phyloP scores from a whole-genome alignment of 345 rosid species.

The Rhodomyrtus tomentosa region DNA sequence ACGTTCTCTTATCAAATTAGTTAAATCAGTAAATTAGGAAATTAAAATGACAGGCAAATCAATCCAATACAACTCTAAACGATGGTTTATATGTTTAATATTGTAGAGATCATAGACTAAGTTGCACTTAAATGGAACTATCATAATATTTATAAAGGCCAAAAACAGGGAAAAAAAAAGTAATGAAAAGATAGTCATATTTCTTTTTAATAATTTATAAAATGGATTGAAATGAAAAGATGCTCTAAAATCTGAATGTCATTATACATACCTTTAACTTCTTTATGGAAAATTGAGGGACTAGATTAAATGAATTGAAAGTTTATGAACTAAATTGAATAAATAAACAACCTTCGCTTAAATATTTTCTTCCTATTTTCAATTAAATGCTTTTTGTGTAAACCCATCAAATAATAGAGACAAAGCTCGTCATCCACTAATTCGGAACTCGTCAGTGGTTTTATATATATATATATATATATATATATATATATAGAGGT shows the following conservation, averaged over 20 bases:
- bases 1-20: not conserved
- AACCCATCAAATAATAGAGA: not conserved
- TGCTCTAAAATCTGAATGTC: not conserved
- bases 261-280: not conserved
- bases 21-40: not conserved
- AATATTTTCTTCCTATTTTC: not conserved
- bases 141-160: not conserved
- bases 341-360: too few relatives aligned
- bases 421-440: not conserved
- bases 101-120: not conserved
- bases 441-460: not conserved
- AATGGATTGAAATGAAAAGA: not conserved
- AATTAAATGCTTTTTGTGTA: not conserved
- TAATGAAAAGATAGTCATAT: not conserved
- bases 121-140: not conserved
- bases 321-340: not conserved
- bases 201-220: rapidly evolving
- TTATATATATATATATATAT: not conserved
- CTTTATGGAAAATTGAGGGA: not conserved
- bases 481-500: not conserved
- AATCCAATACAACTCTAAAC: not conserved
- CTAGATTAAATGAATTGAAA: not conserved
- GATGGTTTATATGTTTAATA: not conserved
- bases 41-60: not conserved
- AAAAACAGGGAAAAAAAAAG: not conserved